Evolutionary conservation across 306 rosid species (phyloP), one percentile per base, ranked within the genome.

Genomic region (Glycine soja): DNA sequence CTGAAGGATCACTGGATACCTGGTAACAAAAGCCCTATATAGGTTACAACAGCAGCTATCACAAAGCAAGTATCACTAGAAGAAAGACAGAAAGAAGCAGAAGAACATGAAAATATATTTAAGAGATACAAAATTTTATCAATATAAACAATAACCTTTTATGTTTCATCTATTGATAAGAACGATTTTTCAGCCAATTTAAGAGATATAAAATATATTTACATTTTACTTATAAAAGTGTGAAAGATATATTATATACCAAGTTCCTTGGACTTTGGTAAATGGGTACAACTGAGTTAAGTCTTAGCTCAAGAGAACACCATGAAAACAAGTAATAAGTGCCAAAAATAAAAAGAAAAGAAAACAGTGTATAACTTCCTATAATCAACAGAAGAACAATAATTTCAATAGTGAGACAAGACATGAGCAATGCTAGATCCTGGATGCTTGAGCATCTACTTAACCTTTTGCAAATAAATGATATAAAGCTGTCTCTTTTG

Each of bases 1-100:
- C 82, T 40, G 88, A 78, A 40, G 83, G 74, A 73, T 70, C 75
- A 72, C 70, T 57, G 34, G 87, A 64, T 62, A 67, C 92, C 98
- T 91, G 89, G 72, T 85, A 70, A 75, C 67, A 84, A 40, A 57
- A 66, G 59, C 72, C 62, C 47, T 18, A 61, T 11, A 76, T 30
- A 70, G 45, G 68, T 76, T 61, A 84, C 3, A 43, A 42, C 45
- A 74, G 59, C 38, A 79, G 61, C 77, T 59, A 79, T 46, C 48
- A 75, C n/a, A 75, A 77, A 64, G 57, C 63, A 79, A 54, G 85
- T 7, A 47, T 46, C 65, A 58, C 52, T 38, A 13, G 16, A 11
- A 32, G 3, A 68, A 68, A 6, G 53, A 10, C 56, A 36, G 40
- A 50, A 13, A 63, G 48, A 24, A 24, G 32, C 19, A 42, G 36